These are phyloP conservation scores for Ophiocordyceps camponoti-floridani DNA, from an alignment of 2,329 filamentous ascomycete species.

Conservation along the genomic window DNA sequence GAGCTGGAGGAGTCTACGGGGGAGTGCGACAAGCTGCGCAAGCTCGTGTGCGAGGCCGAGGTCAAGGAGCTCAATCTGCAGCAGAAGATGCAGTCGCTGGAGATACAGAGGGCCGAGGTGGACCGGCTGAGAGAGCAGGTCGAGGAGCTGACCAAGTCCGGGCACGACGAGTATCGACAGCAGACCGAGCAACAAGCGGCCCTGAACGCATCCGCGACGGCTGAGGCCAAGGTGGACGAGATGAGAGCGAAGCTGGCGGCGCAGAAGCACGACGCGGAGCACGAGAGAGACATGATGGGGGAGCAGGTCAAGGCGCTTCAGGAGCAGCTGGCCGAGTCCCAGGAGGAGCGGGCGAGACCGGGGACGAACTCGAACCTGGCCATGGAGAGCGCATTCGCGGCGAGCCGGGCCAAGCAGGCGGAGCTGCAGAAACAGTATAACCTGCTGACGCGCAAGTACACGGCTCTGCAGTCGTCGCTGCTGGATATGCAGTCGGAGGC, in stretches of 20 bases:
- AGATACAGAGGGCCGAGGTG: constrained; percentile 42
- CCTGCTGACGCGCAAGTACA: constrained; percentile 32
- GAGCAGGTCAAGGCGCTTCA: constrained; percentile 29
- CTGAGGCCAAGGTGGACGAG: constrained; percentile 39
- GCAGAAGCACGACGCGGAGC: constrained; percentile 26
- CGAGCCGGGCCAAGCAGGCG: constrained; percentile 32
- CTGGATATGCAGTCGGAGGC: constrained; percentile 25
- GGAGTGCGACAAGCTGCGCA: constrained; percentile 46
- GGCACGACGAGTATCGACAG: constrained; percentile 45
- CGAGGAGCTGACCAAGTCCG: constrained; percentile 37
- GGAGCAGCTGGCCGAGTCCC: constrained; percentile 22
- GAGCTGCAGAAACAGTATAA: constrained; percentile 34
- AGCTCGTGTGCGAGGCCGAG: constrained; percentile 50
- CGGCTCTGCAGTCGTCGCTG: constrained; percentile 29
- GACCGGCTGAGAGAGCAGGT: constrained; percentile 41
- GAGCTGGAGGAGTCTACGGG: constrained; percentile 38
- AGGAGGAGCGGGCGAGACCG: constrained; percentile 10
- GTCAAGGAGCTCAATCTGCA: constrained; percentile 45
- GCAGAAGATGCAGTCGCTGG: constrained; percentile 45
- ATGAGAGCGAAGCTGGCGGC: constrained; percentile 39
- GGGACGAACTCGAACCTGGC: constrained; percentile 15
- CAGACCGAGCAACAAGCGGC: constrained; percentile 41
- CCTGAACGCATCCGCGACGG: constrained; percentile 37
- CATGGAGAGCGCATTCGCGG: constrained; percentile 26
- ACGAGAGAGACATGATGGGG: constrained; percentile 24